Conservation (phyloP, 257 asterid genomes). For the Solanum chiquidenum region DNA sequence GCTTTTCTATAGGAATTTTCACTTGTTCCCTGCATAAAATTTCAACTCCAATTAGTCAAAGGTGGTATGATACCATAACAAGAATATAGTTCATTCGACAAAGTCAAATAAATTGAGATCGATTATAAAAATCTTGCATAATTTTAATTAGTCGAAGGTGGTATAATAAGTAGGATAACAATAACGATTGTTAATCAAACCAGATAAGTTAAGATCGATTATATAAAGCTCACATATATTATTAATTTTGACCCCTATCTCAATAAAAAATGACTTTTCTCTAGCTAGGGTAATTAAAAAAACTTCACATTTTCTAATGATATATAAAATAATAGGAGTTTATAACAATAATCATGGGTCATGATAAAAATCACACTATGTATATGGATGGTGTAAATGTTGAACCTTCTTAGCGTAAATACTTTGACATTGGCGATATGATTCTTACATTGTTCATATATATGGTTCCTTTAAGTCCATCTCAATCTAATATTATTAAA, state of each 20-base stretch:
- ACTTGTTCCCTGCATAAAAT: not conserved
- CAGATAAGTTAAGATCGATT: not conserved
- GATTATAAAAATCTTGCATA: not conserved
- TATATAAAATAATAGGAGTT: not conserved
- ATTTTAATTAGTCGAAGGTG: not conserved
- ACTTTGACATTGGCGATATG: not conserved
- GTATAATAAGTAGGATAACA: not conserved
- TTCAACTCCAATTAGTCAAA: not conserved
- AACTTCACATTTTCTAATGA: not conserved
- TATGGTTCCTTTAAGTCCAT: not conserved
- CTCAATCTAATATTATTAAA: not conserved
- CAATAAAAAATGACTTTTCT: not conserved
- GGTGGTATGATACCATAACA: not conserved
- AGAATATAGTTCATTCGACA: not conserved
- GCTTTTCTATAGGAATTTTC: constrained; percentile 1
- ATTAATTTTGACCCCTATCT: not conserved
- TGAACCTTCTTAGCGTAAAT: not conserved
- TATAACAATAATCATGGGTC: not conserved
- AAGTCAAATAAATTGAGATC: not conserved
- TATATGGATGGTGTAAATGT: not conserved
- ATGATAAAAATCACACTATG: not conserved
- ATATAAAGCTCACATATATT: not conserved
- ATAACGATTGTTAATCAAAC: not conserved
- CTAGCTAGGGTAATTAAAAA: not conserved
- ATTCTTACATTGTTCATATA: not conserved